These are phyloP conservation scores for Nigrospora osmanthi DNA, from an alignment of 2,329 filamentous ascomycete genomes.

Conservation along the genomic window DNA sequence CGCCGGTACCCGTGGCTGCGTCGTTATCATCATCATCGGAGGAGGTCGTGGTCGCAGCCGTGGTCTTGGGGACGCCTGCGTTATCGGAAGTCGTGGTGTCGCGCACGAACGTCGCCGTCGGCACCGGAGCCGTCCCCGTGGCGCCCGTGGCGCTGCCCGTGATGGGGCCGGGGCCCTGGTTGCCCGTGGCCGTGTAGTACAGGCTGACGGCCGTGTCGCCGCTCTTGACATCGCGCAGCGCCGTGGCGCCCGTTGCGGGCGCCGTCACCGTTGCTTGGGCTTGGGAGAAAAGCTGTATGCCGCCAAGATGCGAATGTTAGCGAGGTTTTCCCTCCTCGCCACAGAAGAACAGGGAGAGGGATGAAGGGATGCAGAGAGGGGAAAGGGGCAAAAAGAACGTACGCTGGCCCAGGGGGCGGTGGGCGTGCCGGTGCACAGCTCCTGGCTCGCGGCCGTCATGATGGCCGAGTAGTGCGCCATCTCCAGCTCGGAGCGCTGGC, in stretches of 20 bases:
- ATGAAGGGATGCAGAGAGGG: no score
- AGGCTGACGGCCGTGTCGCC: slow-evolving; percentile 30
- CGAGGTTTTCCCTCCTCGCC: no score
- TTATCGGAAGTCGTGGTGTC: no score
- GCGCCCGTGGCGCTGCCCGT: slow-evolving; percentile 30
- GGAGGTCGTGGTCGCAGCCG: neutral
- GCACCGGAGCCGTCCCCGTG: slow-evolving; percentile 15
- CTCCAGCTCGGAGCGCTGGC: slow-evolving; percentile 26
- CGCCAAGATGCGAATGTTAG: no score
- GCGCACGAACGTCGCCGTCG: neutral
- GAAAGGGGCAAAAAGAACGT: no score
- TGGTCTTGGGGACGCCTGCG: neutral
- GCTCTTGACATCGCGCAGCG: slow-evolving; percentile 21
- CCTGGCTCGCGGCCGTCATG: slow-evolving; percentile 22
- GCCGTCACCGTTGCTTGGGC: slow-evolving; percentile 15
- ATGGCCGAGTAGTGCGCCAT: slow-evolving; percentile 24
- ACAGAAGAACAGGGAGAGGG: no score
- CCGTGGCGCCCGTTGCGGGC: slow-evolving; percentile 22
- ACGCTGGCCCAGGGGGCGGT: slow-evolving; percentile 22
- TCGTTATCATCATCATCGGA: no score
- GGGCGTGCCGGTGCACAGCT: slow-evolving; percentile 28
- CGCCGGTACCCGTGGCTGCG: no score
- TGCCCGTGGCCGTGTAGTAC: slow-evolving; percentile 30
- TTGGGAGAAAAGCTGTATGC: slow-evolving; percentile 20
- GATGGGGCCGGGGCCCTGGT: slow-evolving; percentile 31